phyloP scores from a whole-genome alignment of 2,329 filamentous ascomycete species.

The Leptodontidium sp. region DNA sequence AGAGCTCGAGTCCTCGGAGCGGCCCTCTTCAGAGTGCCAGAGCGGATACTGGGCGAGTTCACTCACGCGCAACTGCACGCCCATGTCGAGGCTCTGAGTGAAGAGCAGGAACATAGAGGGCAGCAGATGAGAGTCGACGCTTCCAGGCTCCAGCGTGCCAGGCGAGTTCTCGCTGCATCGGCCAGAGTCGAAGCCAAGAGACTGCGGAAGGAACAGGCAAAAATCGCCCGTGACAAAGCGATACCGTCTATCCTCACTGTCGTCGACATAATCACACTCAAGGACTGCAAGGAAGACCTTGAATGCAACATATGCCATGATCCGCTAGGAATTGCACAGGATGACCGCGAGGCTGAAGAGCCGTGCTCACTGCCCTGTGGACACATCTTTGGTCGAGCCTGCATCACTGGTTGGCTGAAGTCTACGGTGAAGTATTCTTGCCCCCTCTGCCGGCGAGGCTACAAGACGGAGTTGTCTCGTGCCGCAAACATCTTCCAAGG shows the following conservation, averaged over 20 bases:
- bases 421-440: not conserved
- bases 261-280: not conserved
- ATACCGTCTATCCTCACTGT: not conserved
- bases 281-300: not conserved
- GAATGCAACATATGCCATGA: slow-evolving; percentile 1
- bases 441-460: slow-evolving; percentile 2
- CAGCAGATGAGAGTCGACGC: not conserved
- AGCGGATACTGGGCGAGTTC: not conserved
- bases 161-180: not conserved
- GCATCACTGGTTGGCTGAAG: slow-evolving; percentile 3
- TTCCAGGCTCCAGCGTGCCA: not conserved
- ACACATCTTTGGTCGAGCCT: slow-evolving; percentile 2
- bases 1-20: not conserved
- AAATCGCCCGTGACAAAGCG: not conserved
- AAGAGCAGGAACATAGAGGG: not conserved
- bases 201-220: not conserved
- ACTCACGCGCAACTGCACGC: not conserved
- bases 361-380: slow-evolving; percentile 8
- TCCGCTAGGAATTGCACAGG: not conserved
- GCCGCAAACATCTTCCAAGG: not conserved
- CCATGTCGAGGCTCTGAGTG: not conserved
- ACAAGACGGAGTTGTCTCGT: not conserved
- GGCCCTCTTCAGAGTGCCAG: slow-evolving; percentile 9
- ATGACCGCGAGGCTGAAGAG: not conserved
- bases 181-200: not conserved